Conservation (phyloP, 2,329 filamentous ascomycete genomes). For the Talaromyces verruculosus region DNA sequence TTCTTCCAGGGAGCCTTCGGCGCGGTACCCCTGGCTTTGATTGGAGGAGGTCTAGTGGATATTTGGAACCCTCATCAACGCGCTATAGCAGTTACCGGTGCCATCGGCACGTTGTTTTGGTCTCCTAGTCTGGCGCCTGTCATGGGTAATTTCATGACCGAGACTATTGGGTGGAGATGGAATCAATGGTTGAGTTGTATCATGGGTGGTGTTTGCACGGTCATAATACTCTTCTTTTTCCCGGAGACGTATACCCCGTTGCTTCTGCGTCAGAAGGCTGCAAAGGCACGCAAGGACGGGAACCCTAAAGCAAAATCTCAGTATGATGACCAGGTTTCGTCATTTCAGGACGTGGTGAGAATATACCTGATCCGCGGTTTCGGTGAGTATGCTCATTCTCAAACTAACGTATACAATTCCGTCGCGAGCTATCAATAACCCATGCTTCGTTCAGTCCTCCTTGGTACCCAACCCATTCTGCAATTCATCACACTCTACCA, state of each 20-base stretch:
- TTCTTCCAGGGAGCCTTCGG: conserved; percentile 49
- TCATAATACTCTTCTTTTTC: conserved; percentile 30
- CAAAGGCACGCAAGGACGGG: conserved; percentile 43
- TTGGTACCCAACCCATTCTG: neutral
- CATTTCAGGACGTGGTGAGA: neutral
- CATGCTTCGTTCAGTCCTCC: neutral
- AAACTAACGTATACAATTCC: neutral
- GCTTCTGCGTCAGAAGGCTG: conserved; percentile 52
- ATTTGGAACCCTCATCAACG: conserved; percentile 34
- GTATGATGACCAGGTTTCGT: neutral
- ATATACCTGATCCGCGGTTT: neutral
- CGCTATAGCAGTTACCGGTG: neutral
- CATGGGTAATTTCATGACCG: conserved; percentile 25
- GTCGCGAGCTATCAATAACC: neutral
- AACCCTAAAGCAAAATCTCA: conserved; percentile 33
- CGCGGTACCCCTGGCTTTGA: conserved; percentile 43
- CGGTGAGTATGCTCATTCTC: neutral
- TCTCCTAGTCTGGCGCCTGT: conserved; percentile 28
- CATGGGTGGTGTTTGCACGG: conserved; percentile 35
- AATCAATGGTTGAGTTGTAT: conserved; percentile 25
- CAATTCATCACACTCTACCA: conserved; percentile 37
- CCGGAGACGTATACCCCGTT: conserved; percentile 51
- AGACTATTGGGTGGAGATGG: conserved; percentile 29
- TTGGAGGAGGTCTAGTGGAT: conserved; percentile 45
- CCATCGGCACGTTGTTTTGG: conserved; percentile 20